Evolutionary conservation across 108 stramenopile genomes (phyloP).

Genomic region (Chaetoceros muelleri): DNA sequence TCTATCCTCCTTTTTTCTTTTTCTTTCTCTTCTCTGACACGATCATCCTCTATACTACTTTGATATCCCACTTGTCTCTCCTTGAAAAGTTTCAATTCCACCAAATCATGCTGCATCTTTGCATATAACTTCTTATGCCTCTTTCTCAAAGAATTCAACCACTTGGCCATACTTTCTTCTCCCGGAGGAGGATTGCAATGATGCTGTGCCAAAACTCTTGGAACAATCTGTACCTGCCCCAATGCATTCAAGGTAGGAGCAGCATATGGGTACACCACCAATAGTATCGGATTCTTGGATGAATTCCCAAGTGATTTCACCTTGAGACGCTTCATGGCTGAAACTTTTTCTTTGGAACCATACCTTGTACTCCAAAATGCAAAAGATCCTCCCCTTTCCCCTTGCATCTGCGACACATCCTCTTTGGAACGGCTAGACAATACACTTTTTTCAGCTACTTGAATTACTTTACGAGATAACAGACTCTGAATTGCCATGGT

Average conservation of each 20-base stretch:
- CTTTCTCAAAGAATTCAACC: slow-evolving; percentile 56
- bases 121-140: slow-evolving; percentile 55
- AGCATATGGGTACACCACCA: slow-evolving; percentile 36
- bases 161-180: slow-evolving; percentile 34
- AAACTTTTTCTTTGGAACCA: slow-evolving; percentile 30
- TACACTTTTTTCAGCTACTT: slow-evolving; percentile 28
- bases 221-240: slow-evolving; percentile 10
- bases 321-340: slow-evolving; percentile 54
- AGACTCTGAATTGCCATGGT: slow-evolving; percentile 38
- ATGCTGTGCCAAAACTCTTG: slow-evolving; percentile 56
- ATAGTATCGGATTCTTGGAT: slow-evolving; percentile 35
- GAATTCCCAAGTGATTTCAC: slow-evolving; percentile 26
- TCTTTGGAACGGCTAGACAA: background rate
- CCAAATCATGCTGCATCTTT: slow-evolving; percentile 34
- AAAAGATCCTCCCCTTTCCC: slow-evolving; percentile 34
- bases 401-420: slow-evolving; percentile 34
- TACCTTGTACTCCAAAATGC: slow-evolving; percentile 54
- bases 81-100: slow-evolving; percentile 30
- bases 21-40: slow-evolving; percentile 23
- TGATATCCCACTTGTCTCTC: slow-evolving; percentile 61
- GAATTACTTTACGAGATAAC: slow-evolving; percentile 33
- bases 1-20: slow-evolving; percentile 26
- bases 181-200: slow-evolving; percentile 69
- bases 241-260: slow-evolving; percentile 12
- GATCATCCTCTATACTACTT: slow-evolving; percentile 38